Percentiles rank a stretch among this genome's conserved stretches.
Evolutionary conservation across 306 rosid genomes (phyloP).

Genomic region (Acacia acuminata): DNA sequence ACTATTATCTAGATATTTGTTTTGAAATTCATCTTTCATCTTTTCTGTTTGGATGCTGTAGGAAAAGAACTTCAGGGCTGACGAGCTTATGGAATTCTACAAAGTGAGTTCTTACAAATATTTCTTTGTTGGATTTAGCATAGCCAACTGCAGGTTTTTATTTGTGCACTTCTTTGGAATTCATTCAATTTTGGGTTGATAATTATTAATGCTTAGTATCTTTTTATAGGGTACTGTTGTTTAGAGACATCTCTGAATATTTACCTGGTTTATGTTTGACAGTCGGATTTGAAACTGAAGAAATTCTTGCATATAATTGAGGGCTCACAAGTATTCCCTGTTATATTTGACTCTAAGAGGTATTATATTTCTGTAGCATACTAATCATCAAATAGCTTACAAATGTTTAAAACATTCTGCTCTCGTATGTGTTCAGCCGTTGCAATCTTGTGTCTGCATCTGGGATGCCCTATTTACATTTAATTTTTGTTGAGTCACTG

Average conservation of each 20-base stretch:
- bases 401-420: conserved; percentile 26
- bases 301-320: conserved; percentile 94
- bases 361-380: conserved; percentile 28
- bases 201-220: neutral
- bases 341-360: conserved; percentile 79
- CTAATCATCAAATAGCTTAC: conserved; percentile 3
- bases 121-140: conserved; percentile 2
- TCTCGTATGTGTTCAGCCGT: neutral
- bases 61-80: conserved; percentile 83
- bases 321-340: conserved; percentile 76
- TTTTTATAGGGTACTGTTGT: neutral
- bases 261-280: conserved; percentile 44
- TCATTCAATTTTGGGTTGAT: conserved; percentile 9
- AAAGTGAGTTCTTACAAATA: conserved; percentile 59
- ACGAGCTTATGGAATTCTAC: conserved; percentile 89
- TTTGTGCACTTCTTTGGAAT: neutral
- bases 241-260: neutral
- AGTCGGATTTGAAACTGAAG: conserved; percentile 96
- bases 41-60: conserved; percentile 29
- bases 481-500: neutral
- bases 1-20: conserved; percentile 5
- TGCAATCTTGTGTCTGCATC: neutral
- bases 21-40: conserved; percentile 20
- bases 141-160: neutral
- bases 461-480: conserved; percentile 9